Evolutionary conservation across 2,329 filamentous ascomycete species (phyloP), one percentile per base, ranked within the genome.

Genomic region (Hypoxylon sp.): DNA sequence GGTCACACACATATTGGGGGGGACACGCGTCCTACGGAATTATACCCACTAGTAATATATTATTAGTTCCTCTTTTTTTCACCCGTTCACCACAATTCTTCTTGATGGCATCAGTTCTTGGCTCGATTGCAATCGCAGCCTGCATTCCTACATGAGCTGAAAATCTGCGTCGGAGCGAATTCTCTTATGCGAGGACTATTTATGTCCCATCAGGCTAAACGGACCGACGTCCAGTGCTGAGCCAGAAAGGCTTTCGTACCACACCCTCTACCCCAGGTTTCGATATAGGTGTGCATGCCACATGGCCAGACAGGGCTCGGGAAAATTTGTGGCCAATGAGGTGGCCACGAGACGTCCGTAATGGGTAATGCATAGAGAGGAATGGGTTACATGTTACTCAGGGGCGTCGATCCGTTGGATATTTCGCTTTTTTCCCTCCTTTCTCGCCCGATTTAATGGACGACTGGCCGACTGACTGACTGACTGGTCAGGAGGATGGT

Each of bases 21-120:
- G 51, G 55, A 56, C 57, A 59, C 57, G 57, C 55, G 57, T 60
- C 51, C 55, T 40, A 49, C 45, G 41, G 40, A 55, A 60, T 57
- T 61, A 61, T 61, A 61, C 59, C 59, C 59, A 59, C 53, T 55
- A 54, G 41, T 61, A 61, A 55, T 61, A 59, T 54, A 56, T 53
- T 40, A 38, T 38, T 54, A 21, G 40, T 45, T 29, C n/a, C n/a
- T n/a, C n/a, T n/a, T n/a, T n/a, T n/a, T n/a, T n/a, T n/a, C 16
- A 42, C 17, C 32, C 35, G 27, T 35, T 36, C 29, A 40, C 12
- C 2, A 27, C 19, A 11, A 30, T 42, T 6, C 21, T 25, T n/a
- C 25, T 42, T 35, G 21, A 48, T 51, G 43, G 38, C 30, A 31
- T 48, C 23, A 43, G 45, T 13, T 26, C 16, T 17, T 47, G 34